Base-by-base conservation (phyloP, 768 basidiomycete genomes). In the Lactifluus pinguis region DNA sequence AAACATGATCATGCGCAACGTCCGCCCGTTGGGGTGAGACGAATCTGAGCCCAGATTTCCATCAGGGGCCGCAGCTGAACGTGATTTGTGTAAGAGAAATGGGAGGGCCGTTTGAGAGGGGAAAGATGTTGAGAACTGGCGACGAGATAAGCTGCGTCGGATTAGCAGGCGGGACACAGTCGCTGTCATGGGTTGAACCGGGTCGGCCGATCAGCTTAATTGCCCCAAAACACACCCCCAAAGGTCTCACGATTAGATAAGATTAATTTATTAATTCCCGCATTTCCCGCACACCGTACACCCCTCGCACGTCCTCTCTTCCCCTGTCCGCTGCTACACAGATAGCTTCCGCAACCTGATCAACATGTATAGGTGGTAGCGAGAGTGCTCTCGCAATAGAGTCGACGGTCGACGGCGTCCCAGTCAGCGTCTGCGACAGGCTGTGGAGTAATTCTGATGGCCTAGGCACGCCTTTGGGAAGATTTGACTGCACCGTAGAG, bases 301-400 rank as follows among this genome's bases (percentile, higher is more conserved):
- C 81, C 47, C 89, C 91, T 55, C 69, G 70, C 50, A 92, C 74
- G 47, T 78, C 77, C 36, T 55, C 14, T 10, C 74, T 76, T 51
- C 69, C 68, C 41, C 74, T 73, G 67, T 84, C 80, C 59, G 86
- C 75, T 39, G 81, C 79, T 19, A 85, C 77, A 61, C 87, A 84
- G 7, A 92, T 80, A 0, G 93, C 91, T 66, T 86, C 83, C 3
- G 88, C 97, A 49, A 98, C 92, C 63, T 94, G 92, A 67, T 99
- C 97, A 21, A 98, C 93, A 69, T 98, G 95, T 47, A 98, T 83
- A 2, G 97, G 95, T 34, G 89, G 92, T 57, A 87, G 86, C n/a
- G 81, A 79, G 53, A 98, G 73, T 17, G 88, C 84, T 62, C 88
- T 88, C 7, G 92, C 89, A 39, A 94, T 74, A 2, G 87, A 84